These are phyloP conservation scores for Amanita phalloides DNA, from an alignment of 768 basidiomycete genomes.

Conservation along the genomic window DNA sequence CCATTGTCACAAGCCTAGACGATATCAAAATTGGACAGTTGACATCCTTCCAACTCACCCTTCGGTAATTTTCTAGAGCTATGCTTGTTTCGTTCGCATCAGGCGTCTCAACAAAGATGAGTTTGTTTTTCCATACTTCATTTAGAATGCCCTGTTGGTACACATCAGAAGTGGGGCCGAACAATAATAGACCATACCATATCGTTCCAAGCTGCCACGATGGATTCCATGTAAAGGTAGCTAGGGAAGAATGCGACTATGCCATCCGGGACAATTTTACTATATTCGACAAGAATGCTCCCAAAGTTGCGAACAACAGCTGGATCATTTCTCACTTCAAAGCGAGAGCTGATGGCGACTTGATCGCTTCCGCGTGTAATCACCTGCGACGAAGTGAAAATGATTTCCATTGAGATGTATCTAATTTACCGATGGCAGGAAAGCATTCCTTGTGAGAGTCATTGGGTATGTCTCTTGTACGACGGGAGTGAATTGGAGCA, in stretches of 20 bases:
- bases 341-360: constrained; percentile 95
- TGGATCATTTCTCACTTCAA: constrained; percentile 98
- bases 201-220: constrained; percentile 99
- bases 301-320: constrained; percentile 99
- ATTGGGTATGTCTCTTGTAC: constrained; percentile 97
- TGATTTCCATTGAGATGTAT: neutral
- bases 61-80: constrained; percentile 92
- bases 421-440: constrained; percentile 74
- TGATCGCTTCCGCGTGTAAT: constrained; percentile 98
- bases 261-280: constrained; percentile 95
- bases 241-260: constrained; percentile 99
- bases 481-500: constrained; percentile 95
- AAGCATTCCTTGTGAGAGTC: constrained; percentile 94
- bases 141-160: constrained; percentile 81
- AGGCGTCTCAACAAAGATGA: constrained; percentile 98
- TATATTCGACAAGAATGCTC: constrained; percentile 95
- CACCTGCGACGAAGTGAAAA: constrained; percentile 40
- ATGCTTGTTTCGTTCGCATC: constrained; percentile 99
- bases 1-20: constrained; percentile 95
- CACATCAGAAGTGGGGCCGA: neutral
- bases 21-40: constrained; percentile 4
- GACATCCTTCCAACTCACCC: constrained; percentile 35
- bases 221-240: constrained; percentile 99
- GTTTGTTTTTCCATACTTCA: constrained; percentile 99
- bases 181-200: constrained; percentile 59